A percentile compares a stretch with the other conserved stretches of the same genome.
Conservation (phyloP, 176 grass and related monocot species). For the Oryza glumipatula region DNA sequence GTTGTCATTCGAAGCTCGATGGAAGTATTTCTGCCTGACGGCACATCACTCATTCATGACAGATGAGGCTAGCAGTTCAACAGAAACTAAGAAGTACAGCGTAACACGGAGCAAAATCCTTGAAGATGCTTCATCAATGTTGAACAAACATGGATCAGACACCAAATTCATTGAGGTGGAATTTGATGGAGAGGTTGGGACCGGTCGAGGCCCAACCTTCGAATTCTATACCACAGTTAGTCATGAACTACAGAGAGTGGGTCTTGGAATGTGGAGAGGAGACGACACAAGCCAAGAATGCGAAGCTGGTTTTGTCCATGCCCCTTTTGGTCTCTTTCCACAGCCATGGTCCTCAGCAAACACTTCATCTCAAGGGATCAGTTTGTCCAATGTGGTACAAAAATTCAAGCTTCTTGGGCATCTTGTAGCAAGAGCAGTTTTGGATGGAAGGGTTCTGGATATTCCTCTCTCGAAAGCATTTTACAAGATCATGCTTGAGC, state of each 20-base stretch:
- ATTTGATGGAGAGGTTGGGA: constrained; percentile 64
- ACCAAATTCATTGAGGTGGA: constrained; percentile 60
- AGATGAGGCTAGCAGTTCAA: neutral
- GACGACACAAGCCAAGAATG: constrained; percentile 26
- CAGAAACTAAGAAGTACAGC: constrained; percentile 46
- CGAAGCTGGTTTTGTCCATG: constrained; percentile 41
- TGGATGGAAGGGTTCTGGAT: constrained; percentile 79
- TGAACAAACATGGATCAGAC: constrained; percentile 51
- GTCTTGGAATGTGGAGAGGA: constrained; percentile 68
- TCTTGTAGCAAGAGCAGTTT: constrained; percentile 70
- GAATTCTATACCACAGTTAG: constrained; percentile 62
- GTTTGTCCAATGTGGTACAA: constrained; percentile 45
- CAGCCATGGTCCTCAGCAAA: constrained; percentile 48
- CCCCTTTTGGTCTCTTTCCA: constrained; percentile 68
- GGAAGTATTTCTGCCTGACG: constrained; percentile 72
- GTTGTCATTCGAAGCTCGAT: constrained; percentile 63
- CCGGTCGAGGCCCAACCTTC: constrained; percentile 65
- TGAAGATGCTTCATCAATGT: constrained; percentile 50
- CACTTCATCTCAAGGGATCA: constrained; percentile 30
- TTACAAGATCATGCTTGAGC: constrained; percentile 76
- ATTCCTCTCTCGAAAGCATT: constrained; percentile 82
- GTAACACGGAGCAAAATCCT: constrained; percentile 55
- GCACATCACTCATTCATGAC: constrained; percentile 36
- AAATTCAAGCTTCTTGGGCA: constrained; percentile 82
- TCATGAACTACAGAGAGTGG: constrained; percentile 61